Conservation (phyloP, 1,139 yeast genomes). For the Debaryomyces coudertii region DNA sequence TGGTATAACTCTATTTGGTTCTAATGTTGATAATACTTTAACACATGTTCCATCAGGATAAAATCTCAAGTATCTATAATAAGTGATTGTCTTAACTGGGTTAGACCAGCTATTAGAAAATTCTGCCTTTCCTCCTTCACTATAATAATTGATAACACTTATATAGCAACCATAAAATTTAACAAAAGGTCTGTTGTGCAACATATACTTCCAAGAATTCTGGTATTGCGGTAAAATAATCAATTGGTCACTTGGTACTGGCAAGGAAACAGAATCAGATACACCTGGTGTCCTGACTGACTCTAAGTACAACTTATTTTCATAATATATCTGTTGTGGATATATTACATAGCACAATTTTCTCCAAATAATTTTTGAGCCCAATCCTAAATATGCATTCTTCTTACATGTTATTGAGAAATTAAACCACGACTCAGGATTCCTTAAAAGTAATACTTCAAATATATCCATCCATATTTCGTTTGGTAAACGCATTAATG, state of each 20-base stretch:
- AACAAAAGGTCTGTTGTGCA: conserved; percentile 58
- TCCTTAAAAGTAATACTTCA: conserved; percentile 49
- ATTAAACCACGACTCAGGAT: conserved; percentile 70
- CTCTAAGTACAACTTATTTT: conserved; percentile 28
- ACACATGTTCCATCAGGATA: conserved; percentile 77
- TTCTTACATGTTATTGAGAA: conserved; percentile 64
- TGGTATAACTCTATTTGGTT: conserved; percentile 66
- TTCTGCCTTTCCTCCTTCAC: conserved; percentile 75
- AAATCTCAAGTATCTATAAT: conserved; percentile 82
- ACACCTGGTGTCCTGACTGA: conserved; percentile 1
- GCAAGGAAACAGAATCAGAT: conserved; percentile 19
- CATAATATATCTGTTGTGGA: conserved; percentile 57
- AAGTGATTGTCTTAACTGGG: conserved; percentile 83
- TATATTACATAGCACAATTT: conserved; percentile 58
- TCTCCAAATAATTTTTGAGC: conserved; percentile 58
- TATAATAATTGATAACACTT: conserved; percentile 78
- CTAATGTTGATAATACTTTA: conserved; percentile 65
- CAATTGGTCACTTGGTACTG: conserved; percentile 47
- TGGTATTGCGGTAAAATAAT: conserved; percentile 51
- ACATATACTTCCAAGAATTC: conserved; percentile 58
- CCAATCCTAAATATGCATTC: conserved; percentile 65
- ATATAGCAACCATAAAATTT: conserved; percentile 85
- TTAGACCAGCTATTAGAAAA: conserved; percentile 69
- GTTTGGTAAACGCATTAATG: conserved; percentile 60
- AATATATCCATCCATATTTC: conserved; percentile 65